Percentiles rank a stretch among this genome's conserved stretches.
phyloP scores from a whole-genome alignment of 2,329 filamentous ascomycete species.

The Graphilbum fragrans region DNA sequence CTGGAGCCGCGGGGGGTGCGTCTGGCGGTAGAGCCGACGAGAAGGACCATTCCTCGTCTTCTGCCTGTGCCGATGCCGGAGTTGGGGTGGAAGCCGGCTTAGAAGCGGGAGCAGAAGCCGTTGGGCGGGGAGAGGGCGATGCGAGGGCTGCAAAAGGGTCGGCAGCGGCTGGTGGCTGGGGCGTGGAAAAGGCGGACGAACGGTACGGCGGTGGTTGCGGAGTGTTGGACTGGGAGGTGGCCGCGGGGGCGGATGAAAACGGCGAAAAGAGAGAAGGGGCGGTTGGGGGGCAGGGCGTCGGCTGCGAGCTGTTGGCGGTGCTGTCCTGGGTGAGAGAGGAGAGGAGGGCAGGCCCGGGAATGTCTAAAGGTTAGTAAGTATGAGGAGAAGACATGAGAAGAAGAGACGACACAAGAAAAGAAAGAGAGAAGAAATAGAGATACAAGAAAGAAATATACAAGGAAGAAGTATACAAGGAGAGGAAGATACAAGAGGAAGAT shows the following conservation, averaged over 20 bases:
- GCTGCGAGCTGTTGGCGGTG: slow-evolving; percentile 35
- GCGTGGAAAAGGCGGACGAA: slow-evolving; percentile 32
- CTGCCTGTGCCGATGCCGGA: slow-evolving; percentile 21
- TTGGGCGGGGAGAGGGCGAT: slow-evolving; percentile 18
- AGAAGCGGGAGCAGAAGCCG: slow-evolving; percentile 17
- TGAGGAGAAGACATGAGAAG: not conserved
- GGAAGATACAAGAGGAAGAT: not conserved
- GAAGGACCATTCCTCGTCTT: slow-evolving; percentile 93
- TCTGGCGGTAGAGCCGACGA: slow-evolving; percentile 67
- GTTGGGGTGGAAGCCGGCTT: slow-evolving; percentile 12
- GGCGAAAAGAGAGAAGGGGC: slow-evolving; percentile 36
- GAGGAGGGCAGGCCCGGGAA: slow-evolving; percentile 52
- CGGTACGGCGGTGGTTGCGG: slow-evolving; percentile 35
- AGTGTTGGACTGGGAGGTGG: slow-evolving; percentile 36
- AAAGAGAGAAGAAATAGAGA: not conserved
- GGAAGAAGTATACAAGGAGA: not conserved
- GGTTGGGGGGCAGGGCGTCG: slow-evolving; percentile 10
- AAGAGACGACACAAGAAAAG: not conserved
- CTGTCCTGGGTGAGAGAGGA: slow-evolving; percentile 51
- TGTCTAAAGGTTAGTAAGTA: slow-evolving; percentile 26
- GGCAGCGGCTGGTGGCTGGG: slow-evolving; percentile 21
- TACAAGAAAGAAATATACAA: too few relatives aligned
- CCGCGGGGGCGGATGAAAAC: slow-evolving; percentile 35
- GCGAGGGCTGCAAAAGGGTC: slow-evolving; percentile 43
- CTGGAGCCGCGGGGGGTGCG: slow-evolving; percentile 28